Evolutionary conservation across 768 basidiomycete species (phyloP).

Genomic region (Boletus reticuloceps): DNA sequence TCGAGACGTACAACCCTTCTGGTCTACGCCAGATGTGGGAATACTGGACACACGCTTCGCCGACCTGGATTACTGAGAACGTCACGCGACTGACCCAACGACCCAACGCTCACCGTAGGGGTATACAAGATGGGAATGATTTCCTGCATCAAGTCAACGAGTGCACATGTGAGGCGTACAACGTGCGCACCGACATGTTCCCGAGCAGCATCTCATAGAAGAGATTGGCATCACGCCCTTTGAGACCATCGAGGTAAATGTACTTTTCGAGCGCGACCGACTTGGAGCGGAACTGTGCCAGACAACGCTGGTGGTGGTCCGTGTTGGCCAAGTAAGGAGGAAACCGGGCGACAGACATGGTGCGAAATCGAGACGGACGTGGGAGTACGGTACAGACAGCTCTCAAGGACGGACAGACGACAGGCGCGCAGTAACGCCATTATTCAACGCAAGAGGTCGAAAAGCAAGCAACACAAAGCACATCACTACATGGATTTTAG

Average conservation of each 20-base stretch:
- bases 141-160: conserved; percentile 31
- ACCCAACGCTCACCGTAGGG: conserved; percentile 49
- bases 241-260: conserved; percentile 64
- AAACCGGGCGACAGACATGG: conserved; percentile 32
- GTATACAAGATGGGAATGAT: conserved; percentile 73
- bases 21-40: conserved; percentile 67
- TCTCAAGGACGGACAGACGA: neutral
- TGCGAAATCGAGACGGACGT: conserved; percentile 9
- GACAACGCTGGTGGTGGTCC: conserved; percentile 55
- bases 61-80: conserved; percentile 37
- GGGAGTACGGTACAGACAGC: neutral
- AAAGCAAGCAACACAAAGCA: no score
- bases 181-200: conserved; percentile 52
- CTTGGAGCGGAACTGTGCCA: conserved; percentile 59
- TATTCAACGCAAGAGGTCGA: neutral
- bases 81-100: conserved; percentile 5
- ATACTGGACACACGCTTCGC: conserved; percentile 70
- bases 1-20: conserved; percentile 60
- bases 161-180: no score
- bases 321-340: conserved; percentile 50
- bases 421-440: neutral
- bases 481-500: no score
- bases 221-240: conserved; percentile 57
- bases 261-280: conserved; percentile 60
- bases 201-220: conserved; percentile 64